phyloP scores from a whole-genome alignment of 441 rosid genomes.

The Gossypium trilobum region DNA sequence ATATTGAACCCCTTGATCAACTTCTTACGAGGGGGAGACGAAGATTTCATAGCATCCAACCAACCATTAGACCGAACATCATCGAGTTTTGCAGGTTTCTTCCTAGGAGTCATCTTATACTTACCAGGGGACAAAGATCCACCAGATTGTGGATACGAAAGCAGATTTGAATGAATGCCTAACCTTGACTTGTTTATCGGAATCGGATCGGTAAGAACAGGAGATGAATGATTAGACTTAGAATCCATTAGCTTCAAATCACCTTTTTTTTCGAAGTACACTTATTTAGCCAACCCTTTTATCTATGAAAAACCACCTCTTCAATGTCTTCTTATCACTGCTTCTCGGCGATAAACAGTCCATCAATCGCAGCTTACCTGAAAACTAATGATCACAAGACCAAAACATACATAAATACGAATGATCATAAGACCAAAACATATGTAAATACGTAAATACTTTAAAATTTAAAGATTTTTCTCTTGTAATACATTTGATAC shows the following conservation, averaged over 20 bases:
- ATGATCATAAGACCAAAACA: no score
- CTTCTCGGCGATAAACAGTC: slow-evolving; percentile 53
- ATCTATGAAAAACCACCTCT: slow-evolving; percentile 89
- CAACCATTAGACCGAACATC: slow-evolving; percentile 85
- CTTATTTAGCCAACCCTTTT: slow-evolving; percentile 58
- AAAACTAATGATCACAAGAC: slow-evolving; percentile 23
- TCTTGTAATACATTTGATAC: no score
- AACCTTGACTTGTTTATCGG: slow-evolving; percentile 48
- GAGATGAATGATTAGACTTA: slow-evolving; percentile 54
- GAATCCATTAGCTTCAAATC: slow-evolving; percentile 42
- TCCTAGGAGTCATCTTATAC: slow-evolving; percentile 40
- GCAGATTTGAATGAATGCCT: slow-evolving; percentile 38
- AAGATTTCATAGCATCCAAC: slow-evolving; percentile 91
- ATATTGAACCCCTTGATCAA: slow-evolving; percentile 38
- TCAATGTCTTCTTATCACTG: slow-evolving; percentile 64
- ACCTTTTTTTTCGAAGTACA: background rate
- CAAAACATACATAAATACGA: background rate
- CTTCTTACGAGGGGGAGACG: slow-evolving; percentile 87
- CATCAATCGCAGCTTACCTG: slow-evolving; percentile 56
- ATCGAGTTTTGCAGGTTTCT: slow-evolving; percentile 57
- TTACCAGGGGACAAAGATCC: slow-evolving; percentile 42
- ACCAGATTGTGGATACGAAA: slow-evolving; percentile 39
- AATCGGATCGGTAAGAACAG: slow-evolving; percentile 52
- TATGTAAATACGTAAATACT: no score
- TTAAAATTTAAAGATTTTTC: no score